Evolutionary conservation across 2,329 filamentous ascomycete genomes (phyloP).

Genomic region (Lasiodiplodia hormozganensis): DNA sequence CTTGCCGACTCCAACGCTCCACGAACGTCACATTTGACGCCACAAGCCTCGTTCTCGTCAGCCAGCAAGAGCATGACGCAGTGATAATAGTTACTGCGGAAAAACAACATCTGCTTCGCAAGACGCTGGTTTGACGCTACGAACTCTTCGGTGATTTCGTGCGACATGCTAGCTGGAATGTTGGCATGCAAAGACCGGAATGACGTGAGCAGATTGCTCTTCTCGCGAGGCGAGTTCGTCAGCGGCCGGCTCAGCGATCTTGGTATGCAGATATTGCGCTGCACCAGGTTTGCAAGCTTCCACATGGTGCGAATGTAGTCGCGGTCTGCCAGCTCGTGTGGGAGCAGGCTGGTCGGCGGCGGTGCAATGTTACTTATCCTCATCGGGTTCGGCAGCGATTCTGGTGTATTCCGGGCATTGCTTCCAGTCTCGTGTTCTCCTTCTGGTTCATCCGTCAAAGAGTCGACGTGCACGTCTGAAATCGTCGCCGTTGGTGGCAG

Average conservation of each 20-base stretch:
- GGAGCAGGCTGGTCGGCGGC: slow-evolving; percentile 38
- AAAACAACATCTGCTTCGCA: slow-evolving; percentile 76
- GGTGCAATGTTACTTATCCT: slow-evolving; percentile 58
- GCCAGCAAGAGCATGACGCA: slow-evolving; percentile 81
- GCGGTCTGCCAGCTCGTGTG: slow-evolving; percentile 47
- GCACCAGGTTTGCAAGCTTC: slow-evolving; percentile 79
- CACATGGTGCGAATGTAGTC: slow-evolving; percentile 76
- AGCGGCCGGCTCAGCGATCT: slow-evolving; percentile 77
- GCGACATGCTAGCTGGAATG: slow-evolving; percentile 73
- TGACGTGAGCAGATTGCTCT: slow-evolving; percentile 71
- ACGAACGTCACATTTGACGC: slow-evolving; percentile 63
- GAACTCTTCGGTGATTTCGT: slow-evolving; percentile 51
- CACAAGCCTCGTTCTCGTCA: slow-evolving; percentile 67
- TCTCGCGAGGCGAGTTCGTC: slow-evolving; percentile 71
- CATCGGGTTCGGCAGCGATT: slow-evolving; percentile 53
- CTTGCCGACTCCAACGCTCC: slow-evolving; percentile 77
- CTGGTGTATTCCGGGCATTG: slow-evolving; percentile 11
- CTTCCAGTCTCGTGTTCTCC: slow-evolving; percentile 70
- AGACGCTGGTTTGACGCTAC: slow-evolving; percentile 64
- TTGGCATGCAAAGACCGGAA: slow-evolving; percentile 76
- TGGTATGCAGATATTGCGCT: slow-evolving; percentile 77
- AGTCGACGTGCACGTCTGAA: slow-evolving; percentile 78
- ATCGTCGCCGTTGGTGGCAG: slow-evolving; percentile 80
- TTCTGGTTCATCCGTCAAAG: slow-evolving; percentile 70
- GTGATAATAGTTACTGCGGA: slow-evolving; percentile 84